Conservation (phyloP, 257 asterid genomes). For the Przewalskia tangutica region DNA sequence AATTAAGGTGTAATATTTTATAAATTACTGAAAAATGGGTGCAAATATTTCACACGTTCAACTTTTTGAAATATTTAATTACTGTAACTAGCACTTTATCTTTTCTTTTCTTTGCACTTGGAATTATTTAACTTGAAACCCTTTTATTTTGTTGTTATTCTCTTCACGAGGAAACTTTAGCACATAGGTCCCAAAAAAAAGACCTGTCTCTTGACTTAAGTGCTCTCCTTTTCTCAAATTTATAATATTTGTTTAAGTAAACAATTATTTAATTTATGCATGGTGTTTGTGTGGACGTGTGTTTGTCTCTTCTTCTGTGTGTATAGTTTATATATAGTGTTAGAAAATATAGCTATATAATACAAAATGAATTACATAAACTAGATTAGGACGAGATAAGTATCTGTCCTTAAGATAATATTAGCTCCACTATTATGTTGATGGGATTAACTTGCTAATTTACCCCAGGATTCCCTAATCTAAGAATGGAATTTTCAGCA, state of each 20-base stretch:
- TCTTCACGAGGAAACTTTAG: conserved; percentile 43
- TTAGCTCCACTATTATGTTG: no score
- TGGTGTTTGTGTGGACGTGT: conserved; percentile 16
- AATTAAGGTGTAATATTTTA: background rate
- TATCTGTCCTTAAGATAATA: no score
- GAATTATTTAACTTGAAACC: conserved; percentile 14
- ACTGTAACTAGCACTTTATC: background rate
- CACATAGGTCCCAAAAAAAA: conserved; percentile 33
- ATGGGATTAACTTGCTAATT: no score
- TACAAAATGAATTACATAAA: no score
- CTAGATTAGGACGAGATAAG: no score
- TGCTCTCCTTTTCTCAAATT: conserved; percentile 41
- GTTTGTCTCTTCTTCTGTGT: conserved; percentile 21
- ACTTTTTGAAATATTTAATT: conserved; percentile 6
- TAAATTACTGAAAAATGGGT: background rate
- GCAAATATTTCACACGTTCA: background rate
- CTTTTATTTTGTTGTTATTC: conserved; percentile 39
- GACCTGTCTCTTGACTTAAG: conserved; percentile 55
- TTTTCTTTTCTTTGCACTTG: conserved; percentile 14
- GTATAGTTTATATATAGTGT: background rate
- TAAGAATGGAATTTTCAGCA: no score
- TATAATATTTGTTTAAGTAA: background rate
- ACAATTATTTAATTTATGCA: background rate
- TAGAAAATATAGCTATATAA: no score
- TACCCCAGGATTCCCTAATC: no score